These are phyloP conservation scores for Excoecaria agallocha DNA, from an alignment of 345 rosid species.

Conservation along the genomic window DNA sequence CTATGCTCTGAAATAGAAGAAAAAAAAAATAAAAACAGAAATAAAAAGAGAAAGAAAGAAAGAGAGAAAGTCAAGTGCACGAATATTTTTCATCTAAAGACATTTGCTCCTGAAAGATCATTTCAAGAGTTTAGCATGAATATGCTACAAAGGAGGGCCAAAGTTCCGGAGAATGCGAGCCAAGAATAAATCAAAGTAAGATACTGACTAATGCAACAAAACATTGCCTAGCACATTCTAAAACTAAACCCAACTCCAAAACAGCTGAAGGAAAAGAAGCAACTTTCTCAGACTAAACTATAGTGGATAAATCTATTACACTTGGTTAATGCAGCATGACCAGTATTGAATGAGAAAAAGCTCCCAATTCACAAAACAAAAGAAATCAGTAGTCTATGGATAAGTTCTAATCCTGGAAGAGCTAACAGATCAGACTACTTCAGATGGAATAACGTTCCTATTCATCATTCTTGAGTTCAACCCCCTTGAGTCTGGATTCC, in stretches of 20 bases:
- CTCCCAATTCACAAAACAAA: not conserved
- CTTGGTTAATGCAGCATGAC: slow-evolving; percentile 12
- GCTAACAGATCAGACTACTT: not conserved
- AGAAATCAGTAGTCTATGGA: not conserved
- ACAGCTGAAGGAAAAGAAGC: not conserved
- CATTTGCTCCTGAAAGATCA: not conserved
- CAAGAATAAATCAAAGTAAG: not conserved
- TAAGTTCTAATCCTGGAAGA: not conserved
- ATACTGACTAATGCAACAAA: slow-evolving; percentile 1
- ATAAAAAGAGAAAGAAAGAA: too few relatives aligned
- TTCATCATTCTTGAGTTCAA: slow-evolving; percentile 55
- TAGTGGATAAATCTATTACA: slow-evolving; percentile 10
- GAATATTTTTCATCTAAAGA: not conserved
- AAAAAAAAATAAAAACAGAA: too few relatives aligned
- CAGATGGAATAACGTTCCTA: slow-evolving; percentile 11
- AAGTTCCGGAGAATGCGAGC: not conserved
- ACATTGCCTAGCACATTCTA: slow-evolving; percentile 13
- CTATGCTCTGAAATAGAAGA: too few relatives aligned
- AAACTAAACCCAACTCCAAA: slow-evolving; percentile 13
- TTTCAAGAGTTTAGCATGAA: not conserved
- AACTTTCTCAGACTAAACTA: slow-evolving; percentile 16
- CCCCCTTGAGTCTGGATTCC: slow-evolving; percentile 68
- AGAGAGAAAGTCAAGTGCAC: too few relatives aligned
- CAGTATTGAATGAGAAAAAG: slow-evolving; percentile 12
- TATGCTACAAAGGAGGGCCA: not conserved